These are phyloP conservation scores for Dendrobium catenatum DNA, from an alignment of 106 monocot genomes.

Conservation along the genomic window DNA sequence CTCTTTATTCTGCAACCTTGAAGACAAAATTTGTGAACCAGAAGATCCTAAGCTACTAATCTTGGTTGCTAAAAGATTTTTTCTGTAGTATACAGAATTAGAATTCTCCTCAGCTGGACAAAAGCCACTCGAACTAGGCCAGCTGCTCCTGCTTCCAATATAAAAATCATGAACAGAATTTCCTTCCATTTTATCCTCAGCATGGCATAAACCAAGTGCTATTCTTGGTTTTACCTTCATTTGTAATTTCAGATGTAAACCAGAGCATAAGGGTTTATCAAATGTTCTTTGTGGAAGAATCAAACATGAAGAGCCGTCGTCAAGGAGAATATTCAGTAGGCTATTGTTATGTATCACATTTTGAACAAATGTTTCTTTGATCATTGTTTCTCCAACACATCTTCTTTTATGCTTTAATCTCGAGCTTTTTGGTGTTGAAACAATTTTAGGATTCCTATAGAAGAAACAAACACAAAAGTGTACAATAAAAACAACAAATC, in stretches of 20 bases:
- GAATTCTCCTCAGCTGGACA: conserved; percentile 22
- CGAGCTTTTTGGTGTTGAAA: conserved; percentile 65
- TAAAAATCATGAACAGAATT: conserved; percentile 24
- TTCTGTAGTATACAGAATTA: conserved; percentile 10
- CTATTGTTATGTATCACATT: conserved; percentile 58
- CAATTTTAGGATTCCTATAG: conserved; percentile 38
- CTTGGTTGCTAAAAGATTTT: conserved; percentile 4
- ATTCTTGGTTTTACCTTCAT: conserved; percentile 56
- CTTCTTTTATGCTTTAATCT: conserved; percentile 75
- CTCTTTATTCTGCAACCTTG: conserved; percentile 19
- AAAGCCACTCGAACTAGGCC: conserved; percentile 14
- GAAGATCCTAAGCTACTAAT: conserved; percentile 13
- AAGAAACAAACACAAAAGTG: conserved; percentile 1
- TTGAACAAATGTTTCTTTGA: conserved; percentile 77
- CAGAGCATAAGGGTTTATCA: conserved; percentile 28
- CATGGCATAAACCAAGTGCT: conserved; percentile 43
- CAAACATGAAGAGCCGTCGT: conserved; percentile 56
- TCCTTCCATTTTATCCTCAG: conserved; percentile 38
- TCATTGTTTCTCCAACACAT: conserved; percentile 78
- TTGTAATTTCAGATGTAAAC: conserved; percentile 24
- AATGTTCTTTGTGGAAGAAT: conserved; percentile 52
- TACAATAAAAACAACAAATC: background rate
- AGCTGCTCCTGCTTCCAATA: conserved; percentile 17
- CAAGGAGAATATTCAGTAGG: conserved; percentile 50
- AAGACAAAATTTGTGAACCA: conserved; percentile 8